Evolutionary conservation across 306 rosid species (phyloP).

Genomic region (Senna tora): DNA sequence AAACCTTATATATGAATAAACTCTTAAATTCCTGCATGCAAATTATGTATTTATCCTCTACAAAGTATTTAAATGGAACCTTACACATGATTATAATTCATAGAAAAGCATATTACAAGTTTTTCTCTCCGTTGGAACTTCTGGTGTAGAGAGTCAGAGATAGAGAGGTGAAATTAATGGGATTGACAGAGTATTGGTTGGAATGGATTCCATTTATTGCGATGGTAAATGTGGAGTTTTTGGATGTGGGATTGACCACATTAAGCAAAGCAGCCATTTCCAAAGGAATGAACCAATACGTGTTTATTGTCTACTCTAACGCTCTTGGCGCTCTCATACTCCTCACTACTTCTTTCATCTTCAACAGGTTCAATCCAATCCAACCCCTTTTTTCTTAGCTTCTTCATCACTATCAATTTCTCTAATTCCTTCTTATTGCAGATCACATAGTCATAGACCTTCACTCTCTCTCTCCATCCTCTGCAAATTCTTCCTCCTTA

Average conservation of each 20-base stretch:
- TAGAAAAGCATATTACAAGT: no score
- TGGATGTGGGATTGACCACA: conserved; percentile 50
- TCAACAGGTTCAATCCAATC: background rate
- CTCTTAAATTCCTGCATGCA: no score
- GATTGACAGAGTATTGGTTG: background rate
- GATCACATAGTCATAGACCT: conserved; percentile 24
- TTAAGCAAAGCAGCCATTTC: conserved; percentile 54
- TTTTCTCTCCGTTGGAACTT: no score
- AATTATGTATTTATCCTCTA: no score
- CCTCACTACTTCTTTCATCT: conserved; percentile 46
- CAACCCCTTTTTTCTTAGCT: no score
- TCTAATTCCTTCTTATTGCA: conserved; percentile 21
- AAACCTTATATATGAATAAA: no score
- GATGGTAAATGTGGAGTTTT: conserved; percentile 48
- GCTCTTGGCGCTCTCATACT: conserved; percentile 51
- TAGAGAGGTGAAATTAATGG: conserved; percentile 20
- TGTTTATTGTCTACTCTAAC: conserved; percentile 40
- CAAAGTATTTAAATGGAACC: no score
- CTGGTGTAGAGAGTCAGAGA: no score
- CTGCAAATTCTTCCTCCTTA: conserved; percentile 50
- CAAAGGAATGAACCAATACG: conserved; percentile 48
- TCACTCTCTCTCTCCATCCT: conserved; percentile 48
- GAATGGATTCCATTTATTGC: conserved; percentile 42
- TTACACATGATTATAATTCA: no score
- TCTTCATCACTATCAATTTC: background rate